Conservation (phyloP, 139 green algal genomes). For the Mesostigma viride region DNA sequence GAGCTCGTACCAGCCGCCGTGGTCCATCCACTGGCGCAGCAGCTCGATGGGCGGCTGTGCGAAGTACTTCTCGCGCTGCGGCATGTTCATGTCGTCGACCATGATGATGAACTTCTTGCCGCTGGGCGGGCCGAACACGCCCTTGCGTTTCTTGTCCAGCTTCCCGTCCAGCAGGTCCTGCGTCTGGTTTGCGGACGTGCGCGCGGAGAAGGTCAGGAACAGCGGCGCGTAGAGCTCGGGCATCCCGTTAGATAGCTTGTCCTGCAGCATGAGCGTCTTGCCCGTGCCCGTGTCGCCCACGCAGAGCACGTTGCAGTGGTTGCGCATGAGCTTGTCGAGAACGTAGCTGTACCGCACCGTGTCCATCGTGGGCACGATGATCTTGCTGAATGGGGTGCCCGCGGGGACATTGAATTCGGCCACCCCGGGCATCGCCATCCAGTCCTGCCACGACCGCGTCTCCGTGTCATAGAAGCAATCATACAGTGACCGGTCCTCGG, state of each 20-base stretch:
- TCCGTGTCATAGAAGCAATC: conserved; percentile 54
- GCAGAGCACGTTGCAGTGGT: conserved; percentile 53
- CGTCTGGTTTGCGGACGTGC: conserved; percentile 65
- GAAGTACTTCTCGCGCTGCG: conserved; percentile 41
- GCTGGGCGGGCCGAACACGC: conserved; percentile 32
- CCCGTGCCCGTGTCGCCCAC: conserved; percentile 75
- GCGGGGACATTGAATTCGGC: conserved; percentile 55
- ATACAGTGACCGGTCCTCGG: conserved; percentile 13
- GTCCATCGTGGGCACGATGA: conserved; percentile 67
- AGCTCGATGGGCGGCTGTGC: conserved; percentile 43
- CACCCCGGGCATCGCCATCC: conserved; percentile 62
- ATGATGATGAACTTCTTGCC: conserved; percentile 33
- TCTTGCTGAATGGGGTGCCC: conserved; percentile 51
- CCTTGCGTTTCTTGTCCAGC: conserved; percentile 41
- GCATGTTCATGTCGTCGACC: conserved; percentile 44
- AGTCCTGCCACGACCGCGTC: conserved; percentile 45
- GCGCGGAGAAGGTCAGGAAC: conserved; percentile 67
- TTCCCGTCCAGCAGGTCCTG: conserved; percentile 51
- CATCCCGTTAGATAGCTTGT: conserved; percentile 61
- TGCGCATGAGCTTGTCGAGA: conserved; percentile 44
- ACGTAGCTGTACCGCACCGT: conserved; percentile 65
- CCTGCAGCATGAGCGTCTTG: conserved; percentile 59
- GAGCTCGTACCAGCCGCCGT: conserved; percentile 37
- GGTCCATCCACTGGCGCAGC: conserved; percentile 44
- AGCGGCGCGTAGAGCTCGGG: conserved; percentile 44